A percentile compares a stretch with the other conserved stretches of the same genome.
These are phyloP conservation scores for Suillus lakei DNA, from an alignment of 768 basidiomycete genomes.

Conservation along the genomic window DNA sequence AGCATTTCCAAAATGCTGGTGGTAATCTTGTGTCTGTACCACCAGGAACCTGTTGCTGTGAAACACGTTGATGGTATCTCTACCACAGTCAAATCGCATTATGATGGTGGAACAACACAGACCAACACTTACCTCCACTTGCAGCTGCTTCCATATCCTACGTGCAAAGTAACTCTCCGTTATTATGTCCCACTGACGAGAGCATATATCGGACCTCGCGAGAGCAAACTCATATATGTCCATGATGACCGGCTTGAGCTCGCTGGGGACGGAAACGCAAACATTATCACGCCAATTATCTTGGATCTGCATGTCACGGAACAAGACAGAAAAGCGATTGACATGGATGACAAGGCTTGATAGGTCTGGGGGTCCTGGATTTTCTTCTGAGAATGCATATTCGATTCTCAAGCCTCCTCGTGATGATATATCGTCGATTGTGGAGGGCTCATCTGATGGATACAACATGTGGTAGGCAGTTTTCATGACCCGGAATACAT, in stretches of 20 bases:
- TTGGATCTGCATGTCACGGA: background rate
- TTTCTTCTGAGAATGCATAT: background rate
- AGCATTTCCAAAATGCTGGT: background rate
- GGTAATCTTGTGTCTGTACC: background rate
- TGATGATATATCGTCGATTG: background rate
- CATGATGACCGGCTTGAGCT: background rate
- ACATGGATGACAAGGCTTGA: background rate
- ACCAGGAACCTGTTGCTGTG: background rate
- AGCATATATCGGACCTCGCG: conserved; percentile 6
- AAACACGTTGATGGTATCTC: background rate
- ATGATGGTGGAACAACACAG: background rate
- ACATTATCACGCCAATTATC: background rate
- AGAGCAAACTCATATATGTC: background rate
- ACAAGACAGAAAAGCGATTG: background rate
- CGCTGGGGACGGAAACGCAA: background rate
- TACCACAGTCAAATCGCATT: background rate
- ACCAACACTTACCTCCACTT: background rate
- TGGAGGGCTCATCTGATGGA: background rate
- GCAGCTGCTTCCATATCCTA: background rate
- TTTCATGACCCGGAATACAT: conserved; percentile 1
- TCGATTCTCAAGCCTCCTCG: background rate
- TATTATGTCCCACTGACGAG: background rate
- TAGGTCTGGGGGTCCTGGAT: background rate
- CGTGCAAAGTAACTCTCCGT: background rate
- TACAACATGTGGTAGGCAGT: background rate